Evolutionary conservation across 768 basidiomycete species (phyloP).

Genomic region (Erythrobasidium yunnanense): DNA sequence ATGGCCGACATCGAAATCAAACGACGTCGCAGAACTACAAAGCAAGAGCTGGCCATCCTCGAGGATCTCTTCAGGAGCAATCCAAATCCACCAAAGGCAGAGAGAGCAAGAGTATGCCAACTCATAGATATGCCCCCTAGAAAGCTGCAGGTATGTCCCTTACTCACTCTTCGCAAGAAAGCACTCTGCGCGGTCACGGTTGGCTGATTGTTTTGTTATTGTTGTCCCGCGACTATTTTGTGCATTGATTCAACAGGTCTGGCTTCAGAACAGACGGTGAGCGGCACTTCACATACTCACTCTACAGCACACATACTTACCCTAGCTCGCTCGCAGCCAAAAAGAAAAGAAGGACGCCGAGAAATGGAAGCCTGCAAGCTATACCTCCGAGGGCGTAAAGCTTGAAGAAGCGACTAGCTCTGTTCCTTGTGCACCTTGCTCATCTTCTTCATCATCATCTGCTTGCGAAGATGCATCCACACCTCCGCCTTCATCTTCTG

Average conservation of each 20-base stretch:
- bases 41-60: constrained; percentile 1
- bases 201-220: too few relatives aligned
- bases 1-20: too few relatives aligned
- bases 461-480: too few relatives aligned
- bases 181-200: too few relatives aligned
- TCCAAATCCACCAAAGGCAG: not conserved
- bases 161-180: too few relatives aligned
- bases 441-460: too few relatives aligned
- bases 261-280: constrained; percentile 26
- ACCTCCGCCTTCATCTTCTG: too few relatives aligned
- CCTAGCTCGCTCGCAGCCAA: too few relatives aligned
- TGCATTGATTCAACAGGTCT: too few relatives aligned
- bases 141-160: not conserved
- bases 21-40: constrained; percentile 12
- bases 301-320: not conserved
- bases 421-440: too few relatives aligned
- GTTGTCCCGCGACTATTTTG: too few relatives aligned
- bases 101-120: not conserved
- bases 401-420: too few relatives aligned
- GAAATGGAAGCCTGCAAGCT: constrained; percentile 20
- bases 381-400: not conserved
- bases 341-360: constrained; percentile 27
- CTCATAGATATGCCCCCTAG: constrained; percentile 2
- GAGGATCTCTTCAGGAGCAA: constrained; percentile 11
- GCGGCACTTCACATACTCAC: not conserved